phyloP scores from a whole-genome alignment of 1,284 basidiomycete species.

The Leccinum griseonigrum region DNA sequence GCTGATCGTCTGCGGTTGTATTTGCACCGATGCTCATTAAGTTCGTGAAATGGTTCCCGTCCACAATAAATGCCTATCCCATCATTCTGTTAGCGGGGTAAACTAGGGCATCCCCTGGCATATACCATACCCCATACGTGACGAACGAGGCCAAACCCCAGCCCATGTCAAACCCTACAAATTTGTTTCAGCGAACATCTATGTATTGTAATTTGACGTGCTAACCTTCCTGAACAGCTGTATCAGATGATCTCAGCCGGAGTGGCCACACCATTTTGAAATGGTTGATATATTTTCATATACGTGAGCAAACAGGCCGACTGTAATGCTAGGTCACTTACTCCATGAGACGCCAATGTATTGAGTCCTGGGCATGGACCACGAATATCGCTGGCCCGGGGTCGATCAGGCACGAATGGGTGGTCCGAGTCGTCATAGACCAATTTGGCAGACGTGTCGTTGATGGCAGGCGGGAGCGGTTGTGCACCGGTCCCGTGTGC shows the following conservation, averaged over 20 bases:
- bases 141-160: conserved; percentile 22
- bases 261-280: conserved; percentile 19
- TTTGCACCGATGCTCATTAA: conserved; percentile 29
- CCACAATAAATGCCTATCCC: conserved; percentile 21
- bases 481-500: conserved; percentile 23
- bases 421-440: conserved; percentile 21
- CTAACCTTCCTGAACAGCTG: conserved; percentile 24
- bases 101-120: neutral
- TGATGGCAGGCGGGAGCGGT: conserved; percentile 22
- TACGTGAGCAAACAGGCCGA: neutral
- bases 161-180: conserved; percentile 30
- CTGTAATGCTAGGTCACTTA: conserved; percentile 7
- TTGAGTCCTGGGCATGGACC: conserved; percentile 50
- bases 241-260: conserved; percentile 26
- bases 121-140: conserved; percentile 21
- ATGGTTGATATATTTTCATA: conserved; percentile 20
- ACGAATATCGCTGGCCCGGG: conserved; percentile 31
- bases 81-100: neutral
- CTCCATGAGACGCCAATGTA: conserved; percentile 43
- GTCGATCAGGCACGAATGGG: conserved; percentile 15
- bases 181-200: neutral
- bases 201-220: neutral
- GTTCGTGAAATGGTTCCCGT: conserved; percentile 31
- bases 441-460: conserved; percentile 28
- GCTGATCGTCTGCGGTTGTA: conserved; percentile 14